Percentiles rank a stretch among this genome's conserved stretches.
These are phyloP conservation scores for Ilex aquifolium DNA, from an alignment of 257 asterid species.

Conservation along the genomic window DNA sequence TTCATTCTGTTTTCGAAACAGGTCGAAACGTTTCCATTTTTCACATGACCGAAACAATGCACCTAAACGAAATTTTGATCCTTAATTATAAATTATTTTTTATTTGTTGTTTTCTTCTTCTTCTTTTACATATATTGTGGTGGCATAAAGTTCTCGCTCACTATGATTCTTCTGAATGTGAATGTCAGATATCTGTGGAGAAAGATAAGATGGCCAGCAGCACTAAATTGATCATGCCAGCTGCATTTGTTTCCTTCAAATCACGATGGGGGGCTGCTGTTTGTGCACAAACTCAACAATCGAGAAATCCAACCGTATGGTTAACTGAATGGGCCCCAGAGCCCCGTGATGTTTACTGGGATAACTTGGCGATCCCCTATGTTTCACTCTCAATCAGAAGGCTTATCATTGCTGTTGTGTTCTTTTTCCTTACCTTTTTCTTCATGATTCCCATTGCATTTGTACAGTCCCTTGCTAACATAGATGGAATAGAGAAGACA, in stretches of 20 bases:
- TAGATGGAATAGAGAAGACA: constrained; percentile 66
- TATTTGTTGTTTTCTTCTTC: neutral
- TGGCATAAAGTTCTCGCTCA: neutral
- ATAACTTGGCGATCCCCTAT: constrained; percentile 82
- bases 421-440: constrained; percentile 91
- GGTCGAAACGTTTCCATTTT: too few species aligned
- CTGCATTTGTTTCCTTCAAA: constrained; percentile 85
- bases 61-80: too few species aligned
- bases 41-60: too few species aligned
- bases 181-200: constrained; percentile 66
- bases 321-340: constrained; percentile 92
- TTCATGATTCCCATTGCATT: constrained; percentile 81
- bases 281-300: constrained; percentile 87
- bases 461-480: constrained; percentile 86
- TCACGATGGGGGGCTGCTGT: constrained; percentile 96
- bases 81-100: too few species aligned
- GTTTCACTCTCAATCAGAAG: constrained; percentile 72
- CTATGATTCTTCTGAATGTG: constrained; percentile 1
- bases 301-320: constrained; percentile 86
- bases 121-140: too few species aligned
- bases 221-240: constrained; percentile 63
- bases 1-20: too few species aligned
- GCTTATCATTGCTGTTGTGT: constrained; percentile 64
- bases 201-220: constrained; percentile 49
- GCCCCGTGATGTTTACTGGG: constrained; percentile 87